These are phyloP conservation scores for Hypomyces rosellus DNA, from an alignment of 2,329 filamentous ascomycete species.

Conservation along the genomic window DNA sequence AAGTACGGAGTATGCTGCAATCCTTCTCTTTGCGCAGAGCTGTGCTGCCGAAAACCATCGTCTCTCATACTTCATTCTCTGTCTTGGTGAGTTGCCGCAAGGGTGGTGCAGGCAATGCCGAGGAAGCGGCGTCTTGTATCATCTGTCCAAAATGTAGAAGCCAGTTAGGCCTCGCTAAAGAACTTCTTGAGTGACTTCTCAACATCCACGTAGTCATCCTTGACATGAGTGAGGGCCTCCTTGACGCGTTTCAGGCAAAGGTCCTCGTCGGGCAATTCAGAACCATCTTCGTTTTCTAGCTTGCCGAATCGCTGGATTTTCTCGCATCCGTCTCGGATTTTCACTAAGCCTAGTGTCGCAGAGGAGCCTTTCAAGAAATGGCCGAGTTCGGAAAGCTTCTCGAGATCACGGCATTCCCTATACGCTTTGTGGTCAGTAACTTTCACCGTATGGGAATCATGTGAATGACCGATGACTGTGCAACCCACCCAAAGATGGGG, in stretches of 20 bases:
- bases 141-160: not conserved
- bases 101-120: not conserved
- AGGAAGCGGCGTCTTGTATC: not conserved
- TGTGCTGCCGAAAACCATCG: not conserved
- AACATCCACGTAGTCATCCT: slow-evolving; percentile 69
- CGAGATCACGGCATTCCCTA: slow-evolving; percentile 63
- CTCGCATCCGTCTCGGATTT: slow-evolving; percentile 89
- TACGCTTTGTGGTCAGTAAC: not conserved
- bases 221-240: slow-evolving; percentile 63
- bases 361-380: slow-evolving; percentile 98
- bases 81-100: not conserved
- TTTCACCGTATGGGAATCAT: no score
- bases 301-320: slow-evolving; percentile 93
- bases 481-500: no score
- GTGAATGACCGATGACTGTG: no score
- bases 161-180: slow-evolving; percentile 34
- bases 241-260: slow-evolving; percentile 64
- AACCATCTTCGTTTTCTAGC: slow-evolving; percentile 71
- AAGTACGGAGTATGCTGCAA: not conserved
- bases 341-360: slow-evolving; percentile 82
- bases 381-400: slow-evolving; percentile 72
- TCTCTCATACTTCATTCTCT: not conserved
- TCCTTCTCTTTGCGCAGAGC: no score
- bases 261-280: slow-evolving; percentile 57
- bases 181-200: slow-evolving; percentile 65